These are phyloP conservation scores for Calonectria montana DNA, from an alignment of 2,329 filamentous ascomycete genomes.

Conservation along the genomic window DNA sequence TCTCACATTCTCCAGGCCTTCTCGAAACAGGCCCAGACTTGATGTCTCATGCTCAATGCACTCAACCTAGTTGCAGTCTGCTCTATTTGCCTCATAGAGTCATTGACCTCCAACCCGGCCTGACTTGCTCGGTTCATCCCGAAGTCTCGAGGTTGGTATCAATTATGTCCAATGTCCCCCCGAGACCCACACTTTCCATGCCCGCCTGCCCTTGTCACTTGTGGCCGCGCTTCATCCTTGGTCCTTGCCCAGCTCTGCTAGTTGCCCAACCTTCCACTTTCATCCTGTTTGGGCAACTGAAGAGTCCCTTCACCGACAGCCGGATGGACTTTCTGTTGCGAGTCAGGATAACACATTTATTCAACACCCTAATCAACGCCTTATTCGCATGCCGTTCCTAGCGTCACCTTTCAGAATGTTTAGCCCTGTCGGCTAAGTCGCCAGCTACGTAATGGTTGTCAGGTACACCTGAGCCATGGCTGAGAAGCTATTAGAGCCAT, in stretches of 20 bases:
- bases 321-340: not conserved
- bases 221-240: constrained; percentile 21
- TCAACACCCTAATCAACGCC: not conserved
- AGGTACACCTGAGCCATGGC: constrained; percentile 6
- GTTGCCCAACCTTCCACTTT: constrained; percentile 13
- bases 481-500: constrained; percentile 19
- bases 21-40: not conserved
- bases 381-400: not conserved
- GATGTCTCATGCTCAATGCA: not conserved
- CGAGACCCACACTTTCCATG: constrained; percentile 10
- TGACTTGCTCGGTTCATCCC: constrained; percentile 29
- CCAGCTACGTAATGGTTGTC: constrained; percentile 11
- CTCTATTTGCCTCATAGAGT: not conserved
- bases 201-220: not conserved
- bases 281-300: not conserved
- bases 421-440: constrained; percentile 5
- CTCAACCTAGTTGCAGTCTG: not conserved
- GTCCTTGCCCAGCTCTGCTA: constrained; percentile 1
- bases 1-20: not conserved
- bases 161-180: constrained; percentile 3
- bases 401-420: not conserved
- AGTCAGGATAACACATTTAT: not conserved
- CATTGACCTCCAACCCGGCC: constrained; percentile 11
- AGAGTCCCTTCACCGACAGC: not conserved
- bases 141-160: constrained; percentile 30